phyloP scores from a whole-genome alignment of 305 asterid genomes.

The Salvia sclarea region DNA sequence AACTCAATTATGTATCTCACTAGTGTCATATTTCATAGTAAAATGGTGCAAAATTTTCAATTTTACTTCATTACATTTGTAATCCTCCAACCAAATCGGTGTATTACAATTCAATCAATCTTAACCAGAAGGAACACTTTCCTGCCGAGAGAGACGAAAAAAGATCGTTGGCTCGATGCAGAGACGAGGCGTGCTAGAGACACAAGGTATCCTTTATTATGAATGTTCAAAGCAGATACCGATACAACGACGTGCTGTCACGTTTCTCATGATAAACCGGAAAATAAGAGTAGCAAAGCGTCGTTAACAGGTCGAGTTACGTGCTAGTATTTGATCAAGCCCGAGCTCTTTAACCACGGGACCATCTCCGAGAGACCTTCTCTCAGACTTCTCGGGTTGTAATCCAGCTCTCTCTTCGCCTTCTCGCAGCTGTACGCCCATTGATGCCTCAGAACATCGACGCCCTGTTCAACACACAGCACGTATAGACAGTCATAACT shows the following conservation, averaged over 20 bases:
- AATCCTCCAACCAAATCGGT: too few relatives aligned
- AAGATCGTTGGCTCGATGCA: background rate
- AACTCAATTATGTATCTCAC: too few relatives aligned
- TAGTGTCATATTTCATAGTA: too few relatives aligned
- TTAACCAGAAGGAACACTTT: background rate
- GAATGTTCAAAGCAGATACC: background rate
- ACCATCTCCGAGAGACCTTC: conserved; percentile 81
- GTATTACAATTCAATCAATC: background rate
- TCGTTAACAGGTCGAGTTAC: background rate
- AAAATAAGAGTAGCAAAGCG: background rate
- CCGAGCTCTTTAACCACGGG: conserved; percentile 78
- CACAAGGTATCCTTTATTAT: background rate
- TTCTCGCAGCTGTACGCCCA: conserved; percentile 92
- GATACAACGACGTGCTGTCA: background rate
- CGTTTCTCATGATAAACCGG: background rate
- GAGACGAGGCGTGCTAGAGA: background rate
- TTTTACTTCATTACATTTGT: too few relatives aligned
- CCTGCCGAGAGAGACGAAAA: background rate
- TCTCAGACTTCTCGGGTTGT: conserved; percentile 73
- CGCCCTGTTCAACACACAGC: conserved; percentile 50
- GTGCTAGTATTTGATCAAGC: conserved; percentile 56
- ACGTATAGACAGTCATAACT: conserved; percentile 12
- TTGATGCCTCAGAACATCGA: conserved; percentile 63
- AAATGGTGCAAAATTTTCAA: too few relatives aligned
- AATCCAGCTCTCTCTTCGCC: conserved; percentile 79